Conservation (phyloP, 2,329 filamentous ascomycete species). For the Cytospora mali region DNA sequence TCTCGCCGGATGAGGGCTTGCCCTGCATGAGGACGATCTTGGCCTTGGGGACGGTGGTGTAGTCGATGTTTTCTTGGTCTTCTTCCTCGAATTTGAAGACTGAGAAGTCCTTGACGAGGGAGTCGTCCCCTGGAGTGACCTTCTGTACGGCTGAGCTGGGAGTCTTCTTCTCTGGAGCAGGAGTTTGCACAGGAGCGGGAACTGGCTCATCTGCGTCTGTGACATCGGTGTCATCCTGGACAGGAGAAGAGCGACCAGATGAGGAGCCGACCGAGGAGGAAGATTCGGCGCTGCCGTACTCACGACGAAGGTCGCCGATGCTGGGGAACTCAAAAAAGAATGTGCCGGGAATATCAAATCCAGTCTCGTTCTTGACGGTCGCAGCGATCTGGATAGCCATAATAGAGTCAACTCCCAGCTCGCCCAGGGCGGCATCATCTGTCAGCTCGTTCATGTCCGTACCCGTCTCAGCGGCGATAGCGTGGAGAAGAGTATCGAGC, state of each 20-base stretch:
- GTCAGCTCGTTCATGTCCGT: conserved; percentile 29
- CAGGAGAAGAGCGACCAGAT: conserved; percentile 14
- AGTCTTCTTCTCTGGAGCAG: background rate
- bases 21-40: conserved; percentile 36
- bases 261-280: background rate
- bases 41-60: conserved; percentile 25
- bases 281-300: conserved; percentile 21
- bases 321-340: conserved; percentile 31
- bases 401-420: conserved; percentile 36
- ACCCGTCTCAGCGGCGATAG: conserved; percentile 33
- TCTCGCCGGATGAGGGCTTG: conserved; percentile 23
- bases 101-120: conserved; percentile 24
- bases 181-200: background rate
- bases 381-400: conserved; percentile 34
- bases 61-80: conserved; percentile 24
- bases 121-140: conserved; percentile 3
- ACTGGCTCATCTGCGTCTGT: conserved; percentile 18
- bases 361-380: conserved; percentile 31
- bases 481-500: conserved; percentile 24
- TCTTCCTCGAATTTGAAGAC: conserved; percentile 25
- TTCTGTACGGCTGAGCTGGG: conserved; percentile 7
- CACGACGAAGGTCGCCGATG: conserved; percentile 29
- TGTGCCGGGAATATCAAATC: conserved; percentile 29
- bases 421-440: conserved; percentile 29
- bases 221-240: conserved; percentile 6